phyloP scores from a whole-genome alignment of 139 green algal genomes.

The Chlorella sp. region DNA sequence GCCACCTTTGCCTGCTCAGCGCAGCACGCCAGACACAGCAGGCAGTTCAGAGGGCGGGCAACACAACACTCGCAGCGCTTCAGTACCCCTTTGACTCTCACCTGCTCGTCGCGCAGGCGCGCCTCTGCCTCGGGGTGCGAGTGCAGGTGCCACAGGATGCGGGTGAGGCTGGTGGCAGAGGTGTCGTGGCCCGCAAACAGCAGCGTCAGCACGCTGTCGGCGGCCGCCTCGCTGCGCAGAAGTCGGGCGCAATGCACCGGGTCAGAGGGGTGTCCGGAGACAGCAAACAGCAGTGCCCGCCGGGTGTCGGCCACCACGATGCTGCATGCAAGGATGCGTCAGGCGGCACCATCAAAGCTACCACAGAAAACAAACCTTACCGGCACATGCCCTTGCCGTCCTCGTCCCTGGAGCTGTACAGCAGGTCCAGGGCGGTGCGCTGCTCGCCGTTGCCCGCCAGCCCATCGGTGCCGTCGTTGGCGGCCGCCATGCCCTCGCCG shows the following conservation, averaged over 20 bases:
- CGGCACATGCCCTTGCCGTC: neutral
- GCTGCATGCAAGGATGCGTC: too few species aligned
- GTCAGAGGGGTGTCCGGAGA: too few species aligned
- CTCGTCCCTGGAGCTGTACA: neutral
- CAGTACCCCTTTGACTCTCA: too few species aligned
- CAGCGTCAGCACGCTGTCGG: slow-evolving; percentile 95
- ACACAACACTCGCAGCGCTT: too few species aligned
- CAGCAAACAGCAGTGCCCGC: too few species aligned
- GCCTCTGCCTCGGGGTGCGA: slow-evolving; percentile 2
- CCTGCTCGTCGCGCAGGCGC: slow-evolving; percentile 21
- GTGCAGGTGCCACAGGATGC: slow-evolving; percentile 14
- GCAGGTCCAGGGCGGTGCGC: neutral
- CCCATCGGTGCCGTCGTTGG: neutral
- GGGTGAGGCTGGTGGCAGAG: slow-evolving; percentile 71
- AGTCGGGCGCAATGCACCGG: too few species aligned
- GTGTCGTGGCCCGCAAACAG: slow-evolving; percentile 87
- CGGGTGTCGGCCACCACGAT: too few species aligned
- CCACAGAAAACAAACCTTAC: neutral
- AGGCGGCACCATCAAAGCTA: too few species aligned
- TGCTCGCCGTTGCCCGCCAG: neutral
- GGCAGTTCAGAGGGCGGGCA: too few species aligned
- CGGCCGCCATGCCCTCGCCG: neutral
- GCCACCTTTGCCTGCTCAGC: neutral
- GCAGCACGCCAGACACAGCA: too few species aligned
- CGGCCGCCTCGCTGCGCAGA: neutral